Evolutionary conservation across 768 basidiomycete genomes (phyloP).

Genomic region (Leucogyrophana mollusca): DNA sequence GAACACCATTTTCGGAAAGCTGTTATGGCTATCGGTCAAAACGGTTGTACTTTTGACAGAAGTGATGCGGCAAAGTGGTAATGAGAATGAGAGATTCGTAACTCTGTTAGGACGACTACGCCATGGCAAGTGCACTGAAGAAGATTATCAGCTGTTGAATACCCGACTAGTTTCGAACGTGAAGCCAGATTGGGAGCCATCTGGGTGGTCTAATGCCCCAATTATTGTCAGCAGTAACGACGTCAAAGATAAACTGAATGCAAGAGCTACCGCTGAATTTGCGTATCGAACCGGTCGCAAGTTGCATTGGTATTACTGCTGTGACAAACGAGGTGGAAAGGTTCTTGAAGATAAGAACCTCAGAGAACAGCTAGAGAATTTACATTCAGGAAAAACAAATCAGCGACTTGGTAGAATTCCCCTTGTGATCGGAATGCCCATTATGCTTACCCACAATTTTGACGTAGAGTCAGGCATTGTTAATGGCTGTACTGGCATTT

Average conservation of each 20-base stretch:
- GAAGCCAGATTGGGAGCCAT: not conserved
- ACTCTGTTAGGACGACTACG: conserved; percentile 20
- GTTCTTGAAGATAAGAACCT: conserved; percentile 3
- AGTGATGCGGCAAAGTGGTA: conserved; percentile 25
- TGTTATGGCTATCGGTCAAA: conserved; percentile 32
- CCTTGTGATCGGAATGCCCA: conserved; percentile 38
- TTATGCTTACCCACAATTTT: conserved; percentile 36
- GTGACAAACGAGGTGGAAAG: conserved; percentile 17
- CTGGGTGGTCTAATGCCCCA: conserved; percentile 26
- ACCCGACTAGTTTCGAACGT: conserved; percentile 11
- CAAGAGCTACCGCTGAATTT: conserved; percentile 10
- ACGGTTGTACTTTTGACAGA: conserved; percentile 28
- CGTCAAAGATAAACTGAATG: conserved; percentile 36
- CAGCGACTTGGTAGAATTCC: conserved; percentile 19
- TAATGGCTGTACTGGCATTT: conserved; percentile 31
- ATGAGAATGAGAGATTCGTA: conserved; percentile 18
- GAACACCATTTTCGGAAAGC: conserved; percentile 24
- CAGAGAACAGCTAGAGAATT: conserved; percentile 3
- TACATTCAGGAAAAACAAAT: conserved; percentile 26
- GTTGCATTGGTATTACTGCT: conserved; percentile 21
- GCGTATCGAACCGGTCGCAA: too few species aligned
- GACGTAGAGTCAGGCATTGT: conserved; percentile 36
- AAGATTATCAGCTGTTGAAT: conserved; percentile 22
- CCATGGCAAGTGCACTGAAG: conserved; percentile 22
- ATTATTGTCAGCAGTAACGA: conserved; percentile 37